phyloP scores from a whole-genome alignment of 768 basidiomycete genomes.

The Scleroderma citrinum region DNA sequence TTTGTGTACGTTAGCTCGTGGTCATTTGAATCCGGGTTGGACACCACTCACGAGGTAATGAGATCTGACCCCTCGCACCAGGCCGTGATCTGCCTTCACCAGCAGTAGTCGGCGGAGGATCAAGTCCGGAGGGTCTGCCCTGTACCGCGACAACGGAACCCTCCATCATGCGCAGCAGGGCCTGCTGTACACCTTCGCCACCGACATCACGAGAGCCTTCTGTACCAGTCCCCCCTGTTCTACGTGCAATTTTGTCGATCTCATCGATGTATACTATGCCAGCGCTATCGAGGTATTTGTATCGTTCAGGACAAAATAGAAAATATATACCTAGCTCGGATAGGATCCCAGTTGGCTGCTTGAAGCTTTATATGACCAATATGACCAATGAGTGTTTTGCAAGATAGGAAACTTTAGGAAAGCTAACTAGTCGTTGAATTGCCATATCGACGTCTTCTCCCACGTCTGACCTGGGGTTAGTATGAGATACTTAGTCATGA shows the following conservation, averaged over 20 bases:
- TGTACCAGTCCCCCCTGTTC: slow-evolving; percentile 42
- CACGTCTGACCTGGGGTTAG: slow-evolving; percentile 53
- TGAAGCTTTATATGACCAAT: slow-evolving; percentile 51
- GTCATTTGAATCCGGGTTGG: slow-evolving; percentile 5
- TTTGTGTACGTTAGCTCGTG: slow-evolving; percentile 23
- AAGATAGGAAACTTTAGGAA: background rate
- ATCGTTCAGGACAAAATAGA: slow-evolving; percentile 4
- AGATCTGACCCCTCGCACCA: slow-evolving; percentile 43
- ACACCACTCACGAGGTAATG: slow-evolving; percentile 18
- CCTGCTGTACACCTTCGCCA: slow-evolving; percentile 95
- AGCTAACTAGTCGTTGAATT: slow-evolving; percentile 69
- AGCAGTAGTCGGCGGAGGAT: slow-evolving; percentile 38
- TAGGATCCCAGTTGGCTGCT: slow-evolving; percentile 85
- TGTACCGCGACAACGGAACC: slow-evolving; percentile 81
- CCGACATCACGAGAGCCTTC: slow-evolving; percentile 84
- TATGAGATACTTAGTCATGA: background rate
- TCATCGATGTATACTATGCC: slow-evolving; percentile 98
- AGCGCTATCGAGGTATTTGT: slow-evolving; percentile 42
- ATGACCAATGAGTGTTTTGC: slow-evolving; percentile 6
- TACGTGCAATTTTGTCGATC: slow-evolving; percentile 86
- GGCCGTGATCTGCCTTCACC: slow-evolving; percentile 43
- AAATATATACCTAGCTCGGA: slow-evolving; percentile 70
- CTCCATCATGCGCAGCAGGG: slow-evolving; percentile 90
- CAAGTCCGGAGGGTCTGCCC: slow-evolving; percentile 52
- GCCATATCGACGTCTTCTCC: slow-evolving; percentile 96